Evolutionary conservation across 306 rosid genomes (phyloP).

Genomic region (Glycine tomentella): DNA sequence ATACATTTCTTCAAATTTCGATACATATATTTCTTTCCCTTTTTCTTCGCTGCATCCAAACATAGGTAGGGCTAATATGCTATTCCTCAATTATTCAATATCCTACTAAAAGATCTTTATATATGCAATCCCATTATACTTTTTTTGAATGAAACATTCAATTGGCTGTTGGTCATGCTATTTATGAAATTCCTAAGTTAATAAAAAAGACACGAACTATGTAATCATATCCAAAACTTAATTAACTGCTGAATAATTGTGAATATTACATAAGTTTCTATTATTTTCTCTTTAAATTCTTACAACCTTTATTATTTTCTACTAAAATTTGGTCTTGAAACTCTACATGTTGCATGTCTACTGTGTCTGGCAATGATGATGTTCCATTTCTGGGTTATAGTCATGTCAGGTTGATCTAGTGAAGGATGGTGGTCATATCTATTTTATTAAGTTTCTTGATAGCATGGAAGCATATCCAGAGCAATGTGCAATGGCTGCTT

Average conservation of each 20-base stretch:
- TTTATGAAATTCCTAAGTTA: background rate
- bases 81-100: slow-evolving; percentile 17
- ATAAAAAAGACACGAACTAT: background rate
- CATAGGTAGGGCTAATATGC: background rate
- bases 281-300: background rate
- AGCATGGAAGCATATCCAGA: slow-evolving; percentile 92
- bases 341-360: slow-evolving; percentile 18
- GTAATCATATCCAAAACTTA: slow-evolving; percentile 10
- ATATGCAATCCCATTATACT: background rate
- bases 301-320: slow-evolving; percentile 1
- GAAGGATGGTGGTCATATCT: slow-evolving; percentile 92
- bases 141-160: slow-evolving; percentile 3
- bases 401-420: slow-evolving; percentile 99
- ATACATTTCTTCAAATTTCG: background rate
- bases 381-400: slow-evolving; percentile 60
- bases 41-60: background rate
- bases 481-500: slow-evolving; percentile 99
- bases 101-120: slow-evolving; percentile 14
- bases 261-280: slow-evolving; percentile 19
- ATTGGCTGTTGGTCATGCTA: background rate
- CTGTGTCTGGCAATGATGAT: slow-evolving; percentile 38
- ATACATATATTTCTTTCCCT: background rate
- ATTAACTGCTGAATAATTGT: slow-evolving; percentile 2
- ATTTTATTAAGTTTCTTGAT: slow-evolving; percentile 97
- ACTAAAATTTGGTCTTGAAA: slow-evolving; percentile 29